phyloP scores from a whole-genome alignment of 345 rosid genomes.

The Ailanthus altissimus region DNA sequence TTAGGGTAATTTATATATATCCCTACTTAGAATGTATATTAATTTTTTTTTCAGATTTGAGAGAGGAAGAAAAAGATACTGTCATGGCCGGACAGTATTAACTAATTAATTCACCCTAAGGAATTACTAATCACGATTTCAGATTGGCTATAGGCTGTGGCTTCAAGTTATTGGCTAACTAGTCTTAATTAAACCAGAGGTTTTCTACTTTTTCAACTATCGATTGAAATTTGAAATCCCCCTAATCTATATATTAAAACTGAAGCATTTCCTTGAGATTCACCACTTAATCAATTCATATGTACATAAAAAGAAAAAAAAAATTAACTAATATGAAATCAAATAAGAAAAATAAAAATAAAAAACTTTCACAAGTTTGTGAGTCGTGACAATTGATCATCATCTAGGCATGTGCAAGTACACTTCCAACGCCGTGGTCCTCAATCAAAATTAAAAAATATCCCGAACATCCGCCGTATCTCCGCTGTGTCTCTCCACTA shows the following conservation, averaged over 20 bases:
- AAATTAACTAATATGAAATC: background rate
- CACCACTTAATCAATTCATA: constrained; percentile 10
- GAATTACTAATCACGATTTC: constrained; percentile 3
- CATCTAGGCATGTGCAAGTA: constrained; percentile 33
- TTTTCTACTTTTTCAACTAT: background rate
- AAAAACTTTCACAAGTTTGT: background rate
- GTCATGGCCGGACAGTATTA: background rate
- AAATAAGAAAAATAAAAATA: background rate
- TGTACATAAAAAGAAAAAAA: background rate
- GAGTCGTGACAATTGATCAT: constrained; percentile 15
- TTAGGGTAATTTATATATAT: no score
- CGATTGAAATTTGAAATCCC: background rate
- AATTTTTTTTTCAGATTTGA: background rate
- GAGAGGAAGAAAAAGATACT: background rate
- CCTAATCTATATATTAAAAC: background rate
- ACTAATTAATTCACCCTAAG: background rate
- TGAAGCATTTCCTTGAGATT: constrained; percentile 31
- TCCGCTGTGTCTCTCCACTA: constrained; percentile 37
- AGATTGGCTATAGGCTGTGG: background rate
- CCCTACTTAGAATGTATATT: no score
- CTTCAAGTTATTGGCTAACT: background rate
- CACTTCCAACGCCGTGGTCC: constrained; percentile 49
- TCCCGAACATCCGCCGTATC: constrained; percentile 53
- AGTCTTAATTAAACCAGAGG: background rate
- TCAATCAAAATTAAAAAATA: constrained; percentile 31